Evolutionary conservation across 2,329 filamentous ascomycete genomes (phyloP), one percentile per base, ranked within the genome.

Genomic region (Aplosporella prunicola): DNA sequence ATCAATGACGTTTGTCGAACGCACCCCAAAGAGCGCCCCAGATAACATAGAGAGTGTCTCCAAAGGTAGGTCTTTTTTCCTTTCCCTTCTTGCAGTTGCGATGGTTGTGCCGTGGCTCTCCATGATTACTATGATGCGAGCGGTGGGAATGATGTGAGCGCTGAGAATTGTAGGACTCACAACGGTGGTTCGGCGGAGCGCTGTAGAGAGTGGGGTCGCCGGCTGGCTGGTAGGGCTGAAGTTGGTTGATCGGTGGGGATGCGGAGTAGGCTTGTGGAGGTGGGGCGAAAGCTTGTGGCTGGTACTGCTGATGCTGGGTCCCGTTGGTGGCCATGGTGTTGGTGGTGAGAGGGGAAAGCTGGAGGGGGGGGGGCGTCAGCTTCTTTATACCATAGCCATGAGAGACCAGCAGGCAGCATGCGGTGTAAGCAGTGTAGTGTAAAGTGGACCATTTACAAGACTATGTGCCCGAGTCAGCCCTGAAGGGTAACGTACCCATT

Each of bases 261-360:
- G 37, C 17, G 25, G 34, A n/a, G 32, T 40, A 32, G 10, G 33
- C 36, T 35, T 32, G 28, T 6, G 23, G 32, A 9, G 32, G 22
- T 20, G 30, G 15, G 87, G 49, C 82, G 83, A 69, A 84, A 87
- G 48, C 77, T 69, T 57, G 80, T 72, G n/a, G 23, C 23, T 25
- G 23, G 9, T 25, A n/a, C 23, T 25, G 23, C 23, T 25, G 23
- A 9, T 25, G 23, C 23, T 9, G 23, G 9, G 23, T 25, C n/a
- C 23, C 9, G 23, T 25, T 25, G 23, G 23, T 25, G n/a, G 23
- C 9, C 9, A 9, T 25, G 23, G 9, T 25, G 23, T 25, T 25
- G 23, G 9, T 25, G 23, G n/a, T n/a, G n/a, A n/a, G n/a, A n/a
- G n/a, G n/a, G n/a, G n/a, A n/a, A n/a, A n/a, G n/a, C n/a, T n/a